Percentiles rank a stretch among this genome's conserved stretches.
Conservation (phyloP, 108 stramenopile species). For the Craspedostauros australis region DNA sequence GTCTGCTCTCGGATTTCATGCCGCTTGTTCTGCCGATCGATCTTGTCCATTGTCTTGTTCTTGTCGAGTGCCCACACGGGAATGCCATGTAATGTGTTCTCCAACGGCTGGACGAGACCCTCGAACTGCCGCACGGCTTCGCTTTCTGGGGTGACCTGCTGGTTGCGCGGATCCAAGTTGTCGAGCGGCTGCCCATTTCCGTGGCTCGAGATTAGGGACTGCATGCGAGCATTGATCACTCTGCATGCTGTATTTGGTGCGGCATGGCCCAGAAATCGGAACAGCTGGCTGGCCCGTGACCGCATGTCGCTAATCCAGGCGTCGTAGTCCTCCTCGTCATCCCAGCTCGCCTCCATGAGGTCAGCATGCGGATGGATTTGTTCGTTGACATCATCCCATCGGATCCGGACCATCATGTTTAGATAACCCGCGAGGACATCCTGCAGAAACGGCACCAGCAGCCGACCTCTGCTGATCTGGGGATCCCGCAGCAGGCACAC, state of each 20-base stretch:
- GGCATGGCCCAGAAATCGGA: conserved; percentile 51
- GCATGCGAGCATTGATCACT: conserved; percentile 37
- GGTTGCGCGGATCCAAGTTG: conserved; percentile 50
- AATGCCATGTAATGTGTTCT: conserved; percentile 70
- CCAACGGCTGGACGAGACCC: conserved; percentile 62
- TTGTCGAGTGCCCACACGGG: conserved; percentile 57
- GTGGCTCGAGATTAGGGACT: conserved; percentile 37
- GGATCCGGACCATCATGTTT: conserved; percentile 58
- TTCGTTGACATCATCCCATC: conserved; percentile 83
- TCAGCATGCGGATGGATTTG: conserved; percentile 50
- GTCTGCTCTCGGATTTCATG: conserved; percentile 39
- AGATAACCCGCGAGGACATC: conserved; percentile 52
- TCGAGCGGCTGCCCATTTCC: conserved; percentile 68
- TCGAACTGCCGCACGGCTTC: conserved; percentile 71
- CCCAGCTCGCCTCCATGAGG: conserved; percentile 73
- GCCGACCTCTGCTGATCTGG: conserved; percentile 40
- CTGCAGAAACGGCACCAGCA: conserved; percentile 52
- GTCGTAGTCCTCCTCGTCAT: conserved; percentile 76
- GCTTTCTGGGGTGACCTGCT: conserved; percentile 61
- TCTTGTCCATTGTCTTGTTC: conserved; percentile 16
- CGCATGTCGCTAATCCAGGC: conserved; percentile 67
- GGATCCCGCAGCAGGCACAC: conserved; percentile 70
- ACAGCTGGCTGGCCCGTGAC: conserved; percentile 64
- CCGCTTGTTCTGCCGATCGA: conserved; percentile 11
- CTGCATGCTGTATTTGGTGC: conserved; percentile 60